Evolutionary conservation across 2,329 filamentous ascomycete genomes (phyloP).

Genomic region (Davidsoniella australis): DNA sequence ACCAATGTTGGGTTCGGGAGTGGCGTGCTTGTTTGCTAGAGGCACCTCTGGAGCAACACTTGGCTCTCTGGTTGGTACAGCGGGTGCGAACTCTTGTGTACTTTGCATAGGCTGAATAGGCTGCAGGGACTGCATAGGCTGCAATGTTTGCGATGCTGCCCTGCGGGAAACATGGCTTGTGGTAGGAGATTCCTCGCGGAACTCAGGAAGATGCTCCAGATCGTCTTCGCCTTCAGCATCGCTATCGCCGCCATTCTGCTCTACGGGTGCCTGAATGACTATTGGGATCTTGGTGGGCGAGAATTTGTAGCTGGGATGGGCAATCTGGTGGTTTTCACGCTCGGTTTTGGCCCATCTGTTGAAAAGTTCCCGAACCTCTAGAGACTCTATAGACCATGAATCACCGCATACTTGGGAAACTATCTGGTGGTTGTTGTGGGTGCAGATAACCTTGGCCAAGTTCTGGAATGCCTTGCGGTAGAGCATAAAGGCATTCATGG

Average conservation of each 20-base stretch:
- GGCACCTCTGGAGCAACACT: too few relatives aligned
- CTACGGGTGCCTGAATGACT: constrained; percentile 22
- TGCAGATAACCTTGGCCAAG: constrained; percentile 62
- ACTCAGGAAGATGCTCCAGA: not conserved
- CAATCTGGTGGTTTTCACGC: constrained; percentile 64
- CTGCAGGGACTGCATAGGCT: too few relatives aligned
- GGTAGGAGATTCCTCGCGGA: not conserved
- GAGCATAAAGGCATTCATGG: constrained; percentile 97
- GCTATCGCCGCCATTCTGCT: constrained; percentile 20
- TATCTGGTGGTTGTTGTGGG: constrained; percentile 82
- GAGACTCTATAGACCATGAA: constrained; percentile 70
- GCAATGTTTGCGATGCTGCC: too few relatives aligned
- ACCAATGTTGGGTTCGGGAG: not conserved
- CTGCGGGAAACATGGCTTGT: not conserved
- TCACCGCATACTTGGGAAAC: constrained; percentile 75
- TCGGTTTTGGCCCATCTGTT: constrained; percentile 65
- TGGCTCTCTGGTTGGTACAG: too few relatives aligned
- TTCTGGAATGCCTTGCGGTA: constrained; percentile 89
- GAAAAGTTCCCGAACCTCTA: constrained; percentile 57
- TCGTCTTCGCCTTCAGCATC: constrained; percentile 7
- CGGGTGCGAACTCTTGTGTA: too few relatives aligned
- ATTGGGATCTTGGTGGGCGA: constrained; percentile 35
- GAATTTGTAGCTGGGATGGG: constrained; percentile 89
- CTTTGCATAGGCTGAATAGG: too few relatives aligned
- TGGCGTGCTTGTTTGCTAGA: too few relatives aligned